Conservation (phyloP, 2,329 filamentous ascomycete species). For the Ceratocystis eucalypticola region DNA sequence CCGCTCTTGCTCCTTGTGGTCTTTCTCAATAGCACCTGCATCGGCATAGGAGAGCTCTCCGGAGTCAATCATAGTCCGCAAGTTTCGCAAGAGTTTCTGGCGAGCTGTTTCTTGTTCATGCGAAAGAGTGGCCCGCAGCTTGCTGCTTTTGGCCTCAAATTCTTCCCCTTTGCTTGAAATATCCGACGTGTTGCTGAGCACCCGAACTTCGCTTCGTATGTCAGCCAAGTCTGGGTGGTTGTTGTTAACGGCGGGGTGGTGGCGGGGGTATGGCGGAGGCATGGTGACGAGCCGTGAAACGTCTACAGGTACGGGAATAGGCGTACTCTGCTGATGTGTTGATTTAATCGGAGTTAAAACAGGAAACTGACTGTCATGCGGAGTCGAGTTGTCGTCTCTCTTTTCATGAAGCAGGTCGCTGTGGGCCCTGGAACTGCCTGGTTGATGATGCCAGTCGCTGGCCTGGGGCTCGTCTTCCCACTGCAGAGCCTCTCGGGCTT, state of each 20-base stretch:
- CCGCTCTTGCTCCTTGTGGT: conserved; percentile 55
- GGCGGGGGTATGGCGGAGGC: conserved; percentile 83
- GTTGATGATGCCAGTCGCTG: conserved; percentile 17
- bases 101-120: conserved; percentile 40
- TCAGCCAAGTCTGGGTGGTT: conserved; percentile 78
- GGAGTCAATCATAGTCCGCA: conserved; percentile 64
- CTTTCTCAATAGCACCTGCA: conserved; percentile 66
- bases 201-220: conserved; percentile 60
- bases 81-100: conserved; percentile 54
- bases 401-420: conserved; percentile 23
- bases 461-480: conserved; percentile 41
- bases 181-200: conserved; percentile 60
- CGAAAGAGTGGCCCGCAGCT: conserved; percentile 42
- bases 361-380: conserved; percentile 33
- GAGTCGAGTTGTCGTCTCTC: conserved; percentile 34
- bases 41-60: conserved; percentile 73
- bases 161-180: conserved; percentile 53
- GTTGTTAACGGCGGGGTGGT: conserved; percentile 92
- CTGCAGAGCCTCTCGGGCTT: conserved; percentile 57
- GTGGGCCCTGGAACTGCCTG: background rate
- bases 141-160: conserved; percentile 43
- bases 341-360: conserved; percentile 30
- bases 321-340: conserved; percentile 35
- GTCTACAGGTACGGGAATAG: conserved; percentile 51
- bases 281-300: conserved; percentile 85